Conservation (phyloP, 202 grass and related monocot genomes). For the Setaria viridis region DNA sequence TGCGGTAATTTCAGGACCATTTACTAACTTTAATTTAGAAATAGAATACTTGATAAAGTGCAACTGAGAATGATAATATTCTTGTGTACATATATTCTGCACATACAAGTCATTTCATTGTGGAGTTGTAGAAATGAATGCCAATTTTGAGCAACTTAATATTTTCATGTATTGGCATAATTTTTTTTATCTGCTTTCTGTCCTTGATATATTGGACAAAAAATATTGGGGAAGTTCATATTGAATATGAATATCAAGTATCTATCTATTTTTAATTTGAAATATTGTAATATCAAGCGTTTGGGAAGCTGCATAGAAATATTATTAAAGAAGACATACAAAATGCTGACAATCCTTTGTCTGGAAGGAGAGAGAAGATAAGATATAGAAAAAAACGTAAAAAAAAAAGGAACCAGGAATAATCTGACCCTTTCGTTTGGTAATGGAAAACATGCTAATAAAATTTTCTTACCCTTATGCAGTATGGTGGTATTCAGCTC, state of each 20-base stretch:
- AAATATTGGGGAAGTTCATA: conserved; percentile 10
- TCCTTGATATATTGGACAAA: neutral
- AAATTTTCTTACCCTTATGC: neutral
- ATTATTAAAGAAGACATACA: conserved; percentile 5
- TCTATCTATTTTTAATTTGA: neutral
- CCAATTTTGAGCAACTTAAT: conserved; percentile 20
- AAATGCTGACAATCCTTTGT: conserved; percentile 25
- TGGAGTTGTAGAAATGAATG: conserved; percentile 5
- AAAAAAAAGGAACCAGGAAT: conserved; percentile 9
- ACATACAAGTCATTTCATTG: conserved; percentile 9
- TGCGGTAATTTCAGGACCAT: conserved; percentile 67
- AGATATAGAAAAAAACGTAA: neutral
- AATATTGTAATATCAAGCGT: conserved; percentile 31
- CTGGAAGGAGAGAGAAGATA: conserved; percentile 4
- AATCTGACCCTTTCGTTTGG: neutral
- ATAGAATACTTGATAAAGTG: conserved; percentile 20
- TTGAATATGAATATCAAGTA: neutral
- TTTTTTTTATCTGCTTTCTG: neutral
- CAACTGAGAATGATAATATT: neutral
- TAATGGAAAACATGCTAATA: neutral
- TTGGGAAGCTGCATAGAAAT: neutral
- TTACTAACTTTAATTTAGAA: conserved; percentile 35
- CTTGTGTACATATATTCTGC: neutral
- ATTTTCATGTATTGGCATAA: neutral
- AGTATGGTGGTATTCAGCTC: neutral